Conservation (phyloP, 2,329 filamentous ascomycete genomes). For the Colletotrichum nymphaeae region DNA sequence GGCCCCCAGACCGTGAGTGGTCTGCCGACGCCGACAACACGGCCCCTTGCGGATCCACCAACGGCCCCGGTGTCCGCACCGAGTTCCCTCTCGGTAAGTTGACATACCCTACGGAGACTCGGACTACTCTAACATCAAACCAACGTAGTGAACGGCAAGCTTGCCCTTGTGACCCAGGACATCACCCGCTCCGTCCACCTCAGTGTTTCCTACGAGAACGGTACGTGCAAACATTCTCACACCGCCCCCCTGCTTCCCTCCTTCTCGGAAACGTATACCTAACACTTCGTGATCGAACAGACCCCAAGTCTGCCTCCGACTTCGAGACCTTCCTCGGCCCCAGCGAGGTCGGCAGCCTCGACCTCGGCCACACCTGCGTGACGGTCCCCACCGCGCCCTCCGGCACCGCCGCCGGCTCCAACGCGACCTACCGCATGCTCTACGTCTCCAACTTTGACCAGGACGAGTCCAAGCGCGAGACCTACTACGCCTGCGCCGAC, state of each 20-base stretch:
- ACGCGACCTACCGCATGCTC: conserved; percentile 61
- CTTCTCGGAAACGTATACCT: background rate
- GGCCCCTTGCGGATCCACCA: conserved; percentile 66
- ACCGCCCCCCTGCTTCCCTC: too few relatives aligned
- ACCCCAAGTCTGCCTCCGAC: conserved; percentile 53
- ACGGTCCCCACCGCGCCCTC: conserved; percentile 48
- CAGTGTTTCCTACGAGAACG: conserved; percentile 62
- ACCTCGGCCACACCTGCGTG: conserved; percentile 60
- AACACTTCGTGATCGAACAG: conserved; percentile 38
- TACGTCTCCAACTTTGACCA: conserved; percentile 57
- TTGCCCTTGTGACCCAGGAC: conserved; percentile 67
- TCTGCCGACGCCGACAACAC: conserved; percentile 64
- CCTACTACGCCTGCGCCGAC: conserved; percentile 63
- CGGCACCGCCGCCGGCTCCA: conserved; percentile 51
- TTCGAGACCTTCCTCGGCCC: conserved; percentile 52
- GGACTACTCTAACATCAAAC: background rate
- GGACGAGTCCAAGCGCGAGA: conserved; percentile 52
- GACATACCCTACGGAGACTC: background rate
- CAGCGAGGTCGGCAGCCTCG: conserved; percentile 50
- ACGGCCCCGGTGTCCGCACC: conserved; percentile 60
- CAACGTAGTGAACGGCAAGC: conserved; percentile 61
- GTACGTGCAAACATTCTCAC: conserved; percentile 46
- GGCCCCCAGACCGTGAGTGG: conserved; percentile 66
- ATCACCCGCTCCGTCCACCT: conserved; percentile 66
- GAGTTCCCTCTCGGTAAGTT: conserved; percentile 65